phyloP scores from a whole-genome alignment of 306 rosid species.

The Quercus cerris region DNA sequence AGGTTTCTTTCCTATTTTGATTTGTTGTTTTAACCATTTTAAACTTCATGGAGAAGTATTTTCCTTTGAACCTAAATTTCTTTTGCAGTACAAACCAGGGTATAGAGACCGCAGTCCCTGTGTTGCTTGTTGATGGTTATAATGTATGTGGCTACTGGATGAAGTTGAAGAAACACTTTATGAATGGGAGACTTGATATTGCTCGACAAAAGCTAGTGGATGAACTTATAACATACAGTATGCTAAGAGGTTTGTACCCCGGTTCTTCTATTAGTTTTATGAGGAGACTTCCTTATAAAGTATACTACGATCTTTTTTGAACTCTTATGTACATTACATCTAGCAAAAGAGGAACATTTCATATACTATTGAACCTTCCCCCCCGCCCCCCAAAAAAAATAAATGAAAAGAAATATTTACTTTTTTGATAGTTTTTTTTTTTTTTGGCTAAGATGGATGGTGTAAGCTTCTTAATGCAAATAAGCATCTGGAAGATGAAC shows the following conservation, averaged over 20 bases:
- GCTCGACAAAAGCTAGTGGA: slow-evolving; percentile 87
- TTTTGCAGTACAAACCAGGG: slow-evolving; percentile 72
- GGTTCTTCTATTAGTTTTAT: background rate
- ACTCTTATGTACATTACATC: too few species aligned
- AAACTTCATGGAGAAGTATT: slow-evolving; percentile 1
- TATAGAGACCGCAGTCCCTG: slow-evolving; percentile 64
- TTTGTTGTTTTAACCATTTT: background rate
- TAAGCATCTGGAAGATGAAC: too few species aligned
- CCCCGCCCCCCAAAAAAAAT: too few species aligned
- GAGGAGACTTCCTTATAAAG: background rate
- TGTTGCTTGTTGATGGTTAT: slow-evolving; percentile 90
- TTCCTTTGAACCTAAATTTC: slow-evolving; percentile 9
- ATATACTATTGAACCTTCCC: too few species aligned
- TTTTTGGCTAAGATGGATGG: too few species aligned
- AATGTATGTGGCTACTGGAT: slow-evolving; percentile 94
- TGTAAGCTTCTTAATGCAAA: too few species aligned
- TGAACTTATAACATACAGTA: slow-evolving; percentile 74
- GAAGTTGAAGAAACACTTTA: slow-evolving; percentile 80
- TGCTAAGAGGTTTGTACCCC: slow-evolving; percentile 62
- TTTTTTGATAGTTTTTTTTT: too few species aligned
- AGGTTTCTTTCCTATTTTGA: slow-evolving; percentile 17
- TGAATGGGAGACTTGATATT: slow-evolving; percentile 65
- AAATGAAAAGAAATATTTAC: too few species aligned
- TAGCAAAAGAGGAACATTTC: too few species aligned
- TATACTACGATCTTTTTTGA: too few species aligned